Base-by-base conservation (phyloP, 768 basidiomycete species). In the Suillus lakei region DNA sequence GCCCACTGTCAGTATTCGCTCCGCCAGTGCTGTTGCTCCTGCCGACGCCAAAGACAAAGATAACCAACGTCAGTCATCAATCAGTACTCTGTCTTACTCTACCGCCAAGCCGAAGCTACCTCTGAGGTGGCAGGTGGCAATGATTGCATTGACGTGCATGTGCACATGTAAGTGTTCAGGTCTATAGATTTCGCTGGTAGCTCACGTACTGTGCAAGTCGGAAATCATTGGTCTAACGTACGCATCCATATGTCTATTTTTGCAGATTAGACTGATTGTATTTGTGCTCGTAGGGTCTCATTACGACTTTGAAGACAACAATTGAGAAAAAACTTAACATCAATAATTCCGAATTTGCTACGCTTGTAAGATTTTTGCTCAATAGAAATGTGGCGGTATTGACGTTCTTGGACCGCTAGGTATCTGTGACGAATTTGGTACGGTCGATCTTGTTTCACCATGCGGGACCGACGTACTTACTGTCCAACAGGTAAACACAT, bases 281-380 rank as follows among this genome's bases (percentile, higher is more conserved):
- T 43, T 43, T 43, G 18, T 18, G 58, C 60, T 60, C 26, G 4
- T 64, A 81, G 80, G 79, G 78, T 44, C 70, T 81, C 36, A 81
- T 81, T 65, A 78, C 79, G 76, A 70, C 81, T 2, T 66, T 79
- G 62, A 82, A 80, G 69, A 81, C 80, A 9, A 82, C 81, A 5
- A 81, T 82, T 70, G 79, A 81, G 63, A 78, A 77, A 59, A 76
- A 79, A 67, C 73, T 77, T 0, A 66, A 80, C 26, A 81, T 82
- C 71, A 82, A 82, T 69, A 81, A 82, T 68, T 80, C 81, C 5
- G 73, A 81, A 64, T 82, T 82, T 64, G 80, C 81, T 10, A 81
- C 81, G 28, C 67, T 82, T 66, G 80, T 81, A 62, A 16, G 69
- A 41, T 21, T 34, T n/a, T 50, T 26, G 15, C 30, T 55, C 41